Conservation (phyloP, 1,139 yeast genomes). For the Suhomyces bribrorum region DNA sequence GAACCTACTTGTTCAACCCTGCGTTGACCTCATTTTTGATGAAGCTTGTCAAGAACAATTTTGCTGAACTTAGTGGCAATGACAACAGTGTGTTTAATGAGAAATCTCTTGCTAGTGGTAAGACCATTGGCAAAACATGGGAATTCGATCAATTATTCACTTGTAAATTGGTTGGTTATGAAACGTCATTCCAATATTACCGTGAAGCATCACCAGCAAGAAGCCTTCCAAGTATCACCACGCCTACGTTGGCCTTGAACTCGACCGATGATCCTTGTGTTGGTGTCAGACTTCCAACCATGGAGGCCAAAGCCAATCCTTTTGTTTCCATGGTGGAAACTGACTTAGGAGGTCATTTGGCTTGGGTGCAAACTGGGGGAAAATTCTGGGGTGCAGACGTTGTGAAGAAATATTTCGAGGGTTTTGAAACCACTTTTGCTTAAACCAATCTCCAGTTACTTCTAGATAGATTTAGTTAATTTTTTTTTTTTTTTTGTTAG, state of each 20-base stretch:
- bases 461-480: too few relatives aligned
- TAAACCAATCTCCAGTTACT: too few relatives aligned
- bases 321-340: constrained; percentile 40
- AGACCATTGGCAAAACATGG: constrained; percentile 37
- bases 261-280: constrained; percentile 86
- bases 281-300: constrained; percentile 44
- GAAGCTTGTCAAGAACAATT: constrained; percentile 63
- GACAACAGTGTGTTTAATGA: constrained; percentile 33
- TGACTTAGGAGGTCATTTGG: constrained; percentile 63
- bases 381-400: constrained; percentile 75
- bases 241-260: constrained; percentile 70
- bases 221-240: constrained; percentile 53
- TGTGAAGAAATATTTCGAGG: constrained; percentile 59
- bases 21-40: constrained; percentile 66
- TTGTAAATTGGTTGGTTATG: constrained; percentile 70
- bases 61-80: constrained; percentile 47
- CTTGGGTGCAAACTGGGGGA: constrained; percentile 57
- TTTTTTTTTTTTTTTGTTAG: too few relatives aligned
- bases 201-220: constrained; percentile 64
- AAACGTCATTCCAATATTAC: constrained; percentile 71
- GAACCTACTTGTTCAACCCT: constrained; percentile 62
- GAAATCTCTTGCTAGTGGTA: constrained; percentile 33
- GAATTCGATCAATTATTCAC: constrained; percentile 76
- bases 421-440: constrained; percentile 39
- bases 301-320: constrained; percentile 32